A percentile compares a stretch with the other conserved stretches of the same genome.
Evolutionary conservation across 2,329 filamentous ascomycete genomes (phyloP).

Genomic region (Paradendryphiella salina): DNA sequence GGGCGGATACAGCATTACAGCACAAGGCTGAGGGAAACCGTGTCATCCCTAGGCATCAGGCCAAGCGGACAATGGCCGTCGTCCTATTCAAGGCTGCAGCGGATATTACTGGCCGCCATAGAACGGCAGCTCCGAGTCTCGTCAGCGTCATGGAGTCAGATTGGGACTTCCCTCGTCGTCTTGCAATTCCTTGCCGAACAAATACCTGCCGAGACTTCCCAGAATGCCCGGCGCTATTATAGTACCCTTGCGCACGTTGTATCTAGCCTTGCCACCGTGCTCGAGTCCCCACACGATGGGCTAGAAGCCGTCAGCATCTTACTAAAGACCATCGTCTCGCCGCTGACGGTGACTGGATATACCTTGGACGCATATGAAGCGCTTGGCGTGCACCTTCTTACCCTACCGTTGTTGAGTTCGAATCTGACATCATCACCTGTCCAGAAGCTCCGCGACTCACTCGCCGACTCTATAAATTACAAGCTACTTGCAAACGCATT

Average conservation of each 20-base stretch:
- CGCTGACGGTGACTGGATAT: conserved; percentile 42
- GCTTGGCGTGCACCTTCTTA: conserved; percentile 51
- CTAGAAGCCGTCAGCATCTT: conserved; percentile 19
- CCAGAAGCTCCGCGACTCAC: conserved; percentile 35
- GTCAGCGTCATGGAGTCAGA: conserved; percentile 15
- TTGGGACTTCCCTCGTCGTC: conserved; percentile 22
- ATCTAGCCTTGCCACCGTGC: conserved; percentile 15
- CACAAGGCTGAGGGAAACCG: conserved; percentile 42
- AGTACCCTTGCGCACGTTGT: conserved; percentile 35
- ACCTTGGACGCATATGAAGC: conserved; percentile 46
- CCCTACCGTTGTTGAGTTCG: conserved; percentile 41
- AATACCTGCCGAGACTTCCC: conserved; percentile 42
- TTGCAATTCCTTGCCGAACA: conserved; percentile 39
- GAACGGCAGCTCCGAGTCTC: conserved; percentile 26
- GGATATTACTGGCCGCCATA: conserved; percentile 44
- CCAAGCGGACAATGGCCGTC: conserved; percentile 45
- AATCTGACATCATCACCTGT: conserved; percentile 27
- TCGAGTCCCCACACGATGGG: conserved; percentile 3
- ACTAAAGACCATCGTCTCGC: conserved; percentile 31
- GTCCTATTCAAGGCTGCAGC: conserved; percentile 49
- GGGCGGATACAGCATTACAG: conserved; percentile 48
- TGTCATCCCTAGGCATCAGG: conserved; percentile 26
- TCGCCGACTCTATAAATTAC: conserved; percentile 57
- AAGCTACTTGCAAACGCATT: conserved; percentile 49
- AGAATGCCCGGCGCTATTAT: conserved; percentile 40